These are phyloP conservation scores for Knoxia roxburghii DNA, from an alignment of 257 asterid genomes.

Conservation along the genomic window DNA sequence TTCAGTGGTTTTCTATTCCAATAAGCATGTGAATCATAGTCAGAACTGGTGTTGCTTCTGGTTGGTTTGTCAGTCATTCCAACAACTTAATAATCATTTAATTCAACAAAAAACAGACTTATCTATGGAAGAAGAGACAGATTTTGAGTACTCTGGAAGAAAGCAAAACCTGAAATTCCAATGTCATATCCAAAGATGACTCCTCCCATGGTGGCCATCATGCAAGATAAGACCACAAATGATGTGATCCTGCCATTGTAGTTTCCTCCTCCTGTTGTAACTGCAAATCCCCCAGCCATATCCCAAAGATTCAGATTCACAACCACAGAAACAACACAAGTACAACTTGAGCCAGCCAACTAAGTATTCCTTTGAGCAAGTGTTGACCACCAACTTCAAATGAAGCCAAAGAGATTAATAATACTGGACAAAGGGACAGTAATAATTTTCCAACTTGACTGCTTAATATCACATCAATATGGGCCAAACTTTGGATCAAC, in stretches of 20 bases:
- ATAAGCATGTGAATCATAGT: too few relatives aligned
- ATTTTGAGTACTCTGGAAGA: background rate
- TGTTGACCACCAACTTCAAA: too few relatives aligned
- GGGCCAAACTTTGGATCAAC: background rate
- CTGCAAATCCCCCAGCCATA: slow-evolving; percentile 51
- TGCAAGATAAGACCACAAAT: slow-evolving; percentile 57
- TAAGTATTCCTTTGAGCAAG: too few relatives aligned
- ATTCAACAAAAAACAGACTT: too few relatives aligned
- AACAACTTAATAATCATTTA: too few relatives aligned
- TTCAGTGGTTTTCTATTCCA: too few relatives aligned
- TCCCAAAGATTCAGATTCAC: background rate
- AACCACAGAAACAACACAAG: slow-evolving; percentile 7
- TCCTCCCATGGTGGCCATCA: slow-evolving; percentile 83
- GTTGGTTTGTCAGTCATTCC: too few relatives aligned
- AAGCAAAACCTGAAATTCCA: slow-evolving; percentile 71
- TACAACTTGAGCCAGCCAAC: too few relatives aligned
- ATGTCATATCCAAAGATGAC: slow-evolving; percentile 80
- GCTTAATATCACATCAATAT: slow-evolving; percentile 17
- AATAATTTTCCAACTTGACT: slow-evolving; percentile 27
- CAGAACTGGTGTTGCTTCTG: too few relatives aligned
- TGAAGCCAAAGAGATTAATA: background rate
- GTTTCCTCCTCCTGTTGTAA: slow-evolving; percentile 23
- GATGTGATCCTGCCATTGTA: slow-evolving; percentile 59
- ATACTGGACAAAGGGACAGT: too few relatives aligned
- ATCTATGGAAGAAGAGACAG: too few relatives aligned